phyloP scores from a whole-genome alignment of 2,329 filamentous ascomycete species.

The Phoma sp. region DNA sequence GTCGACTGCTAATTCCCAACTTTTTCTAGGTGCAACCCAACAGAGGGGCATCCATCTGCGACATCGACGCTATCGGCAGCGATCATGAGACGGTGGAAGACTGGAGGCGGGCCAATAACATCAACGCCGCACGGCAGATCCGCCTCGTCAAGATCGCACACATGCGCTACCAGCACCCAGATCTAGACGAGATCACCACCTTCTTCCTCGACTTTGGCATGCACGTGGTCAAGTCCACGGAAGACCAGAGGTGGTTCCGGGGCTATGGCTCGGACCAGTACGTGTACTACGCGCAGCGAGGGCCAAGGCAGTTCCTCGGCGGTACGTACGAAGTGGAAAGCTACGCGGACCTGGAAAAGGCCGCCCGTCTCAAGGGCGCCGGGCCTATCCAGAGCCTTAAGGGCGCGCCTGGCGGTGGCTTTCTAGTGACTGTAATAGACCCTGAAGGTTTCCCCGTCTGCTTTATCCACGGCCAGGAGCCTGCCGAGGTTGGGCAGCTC shows the following conservation, averaged over 20 bases:
- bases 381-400: constrained; percentile 57
- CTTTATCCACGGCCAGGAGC: constrained; percentile 63
- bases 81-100: too few relatives aligned
- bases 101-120: too few relatives aligned
- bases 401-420: constrained; percentile 63
- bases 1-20: too few relatives aligned
- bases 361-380: constrained; percentile 57
- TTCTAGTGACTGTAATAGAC: constrained; percentile 54
- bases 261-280: constrained; percentile 69
- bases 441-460: constrained; percentile 66
- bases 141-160: constrained; percentile 58
- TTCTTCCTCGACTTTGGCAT: constrained; percentile 52
- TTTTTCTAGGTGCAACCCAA: too few relatives aligned
- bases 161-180: constrained; percentile 63
- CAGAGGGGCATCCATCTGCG: too few relatives aligned
- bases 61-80: too few relatives aligned
- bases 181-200: constrained; percentile 57
- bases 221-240: constrained; percentile 41
- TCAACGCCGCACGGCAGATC: too few relatives aligned
- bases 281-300: constrained; percentile 62
- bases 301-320: constrained; percentile 63
- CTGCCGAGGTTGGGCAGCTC: constrained; percentile 51
- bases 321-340: constrained; percentile 65
- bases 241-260: constrained; percentile 61
- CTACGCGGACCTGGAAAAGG: constrained; percentile 61